These are phyloP conservation scores for Rhodotorula paludigena DNA, from an alignment of 768 basidiomycete genomes.

Conservation along the genomic window DNA sequence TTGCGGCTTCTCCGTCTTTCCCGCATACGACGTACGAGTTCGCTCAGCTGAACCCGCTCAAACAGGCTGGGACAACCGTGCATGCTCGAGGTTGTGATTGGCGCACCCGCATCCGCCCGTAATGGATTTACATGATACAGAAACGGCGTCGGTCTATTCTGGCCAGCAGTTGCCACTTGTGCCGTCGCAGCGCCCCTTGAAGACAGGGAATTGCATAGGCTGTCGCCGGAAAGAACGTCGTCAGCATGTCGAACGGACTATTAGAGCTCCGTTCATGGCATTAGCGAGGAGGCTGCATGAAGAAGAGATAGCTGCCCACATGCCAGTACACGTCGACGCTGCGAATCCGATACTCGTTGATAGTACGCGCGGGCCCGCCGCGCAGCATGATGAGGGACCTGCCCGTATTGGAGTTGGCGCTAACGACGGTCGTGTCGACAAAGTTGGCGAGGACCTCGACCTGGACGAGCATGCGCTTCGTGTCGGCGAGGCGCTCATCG, in stretches of 20 bases:
- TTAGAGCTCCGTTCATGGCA: too few species aligned
- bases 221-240: not conserved
- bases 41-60: too few species aligned
- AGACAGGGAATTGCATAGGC: constrained; percentile 1
- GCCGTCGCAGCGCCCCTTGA: not conserved
- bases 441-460: constrained; percentile 21
- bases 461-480: constrained; percentile 6
- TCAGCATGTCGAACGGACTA: too few species aligned
- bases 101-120: too few species aligned
- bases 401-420: constrained; percentile 27
- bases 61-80: too few species aligned
- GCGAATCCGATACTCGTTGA: not conserved
- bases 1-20: too few species aligned
- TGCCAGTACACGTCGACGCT: constrained; percentile 26
- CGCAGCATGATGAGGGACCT: constrained; percentile 9
- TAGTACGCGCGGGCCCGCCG: constrained; percentile 8
- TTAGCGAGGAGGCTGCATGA: rapidly evolving
- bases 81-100: too few species aligned
- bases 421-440: constrained; percentile 23
- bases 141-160: not conserved
- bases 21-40: too few species aligned
- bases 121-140: too few species aligned
- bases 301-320: not conserved
- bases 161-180: not conserved
- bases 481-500: not conserved